phyloP scores from a whole-genome alignment of 2,329 filamentous ascomycete species.

The Clarireedia homoeocarpa region DNA sequence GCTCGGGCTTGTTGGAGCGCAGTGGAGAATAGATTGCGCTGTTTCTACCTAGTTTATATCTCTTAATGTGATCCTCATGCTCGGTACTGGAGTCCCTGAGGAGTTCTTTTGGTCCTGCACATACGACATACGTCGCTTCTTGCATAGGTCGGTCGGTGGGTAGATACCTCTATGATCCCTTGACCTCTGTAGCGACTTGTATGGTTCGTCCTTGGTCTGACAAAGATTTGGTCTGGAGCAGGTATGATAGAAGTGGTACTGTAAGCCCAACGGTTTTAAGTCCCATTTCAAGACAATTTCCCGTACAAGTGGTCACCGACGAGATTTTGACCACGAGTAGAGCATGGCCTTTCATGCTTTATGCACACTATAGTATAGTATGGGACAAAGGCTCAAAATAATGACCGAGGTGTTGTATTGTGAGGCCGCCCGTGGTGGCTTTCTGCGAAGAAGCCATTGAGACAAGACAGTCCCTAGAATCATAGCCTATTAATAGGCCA shows the following conservation, averaged over 20 bases:
- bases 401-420: constrained; percentile 3
- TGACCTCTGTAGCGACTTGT: not conserved
- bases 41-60: too few relatives aligned
- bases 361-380: constrained; percentile 3
- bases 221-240: not conserved
- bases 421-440: not conserved
- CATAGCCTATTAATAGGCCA: constrained; percentile 3
- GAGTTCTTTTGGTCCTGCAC: too few relatives aligned
- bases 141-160: too few relatives aligned
- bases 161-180: too few relatives aligned
- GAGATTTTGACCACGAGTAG: constrained; percentile 6
- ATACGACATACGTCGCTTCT: too few relatives aligned
- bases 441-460: not conserved
- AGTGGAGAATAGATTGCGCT: too few relatives aligned
- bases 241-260: not conserved
- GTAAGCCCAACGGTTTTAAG: constrained; percentile 9
- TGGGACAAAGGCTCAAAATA: not conserved
- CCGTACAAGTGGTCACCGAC: constrained; percentile 1
- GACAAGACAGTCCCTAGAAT: not conserved
- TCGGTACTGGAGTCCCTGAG: too few relatives aligned
- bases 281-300: constrained; percentile 6
- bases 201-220: constrained; percentile 1
- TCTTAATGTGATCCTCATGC: too few relatives aligned
- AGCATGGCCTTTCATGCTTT: constrained; percentile 8
- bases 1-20: too few relatives aligned